These are phyloP conservation scores for Stephania japonica DNA, from an alignment of 164 flowering plant species.

Conservation along the genomic window DNA sequence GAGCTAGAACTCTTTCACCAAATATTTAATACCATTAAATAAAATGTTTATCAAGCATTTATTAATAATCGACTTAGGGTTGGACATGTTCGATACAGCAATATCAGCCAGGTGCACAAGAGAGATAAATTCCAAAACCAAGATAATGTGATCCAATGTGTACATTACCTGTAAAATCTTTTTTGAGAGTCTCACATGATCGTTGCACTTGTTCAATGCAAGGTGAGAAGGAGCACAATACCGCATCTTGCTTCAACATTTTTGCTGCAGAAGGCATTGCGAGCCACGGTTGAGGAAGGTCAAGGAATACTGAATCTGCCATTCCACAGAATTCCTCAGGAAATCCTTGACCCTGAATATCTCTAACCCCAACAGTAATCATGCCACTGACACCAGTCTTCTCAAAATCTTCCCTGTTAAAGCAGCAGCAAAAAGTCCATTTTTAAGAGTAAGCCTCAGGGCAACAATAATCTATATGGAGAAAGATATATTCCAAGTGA, in stretches of 20 bases:
- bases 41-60: too few relatives aligned
- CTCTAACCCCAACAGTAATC: conserved; percentile 83
- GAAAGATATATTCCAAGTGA: not conserved
- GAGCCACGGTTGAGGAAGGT: conserved; percentile 97
- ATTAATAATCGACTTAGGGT: not conserved
- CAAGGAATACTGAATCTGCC: conserved; percentile 84
- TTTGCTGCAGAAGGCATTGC: conserved; percentile 87
- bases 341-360: conserved; percentile 94
- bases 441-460: not conserved
- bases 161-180: conserved; percentile 63
- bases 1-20: not conserved
- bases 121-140: not conserved
- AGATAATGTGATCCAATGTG: conserved; percentile 3
- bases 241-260: conserved; percentile 86
- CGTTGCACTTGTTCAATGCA: conserved; percentile 98
- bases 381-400: conserved; percentile 61
- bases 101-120: not conserved
- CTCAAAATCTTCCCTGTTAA: conserved; percentile 84
- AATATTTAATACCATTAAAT: not conserved
- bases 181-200: conserved; percentile 65
- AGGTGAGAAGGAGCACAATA: conserved; percentile 91
- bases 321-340: conserved; percentile 56
- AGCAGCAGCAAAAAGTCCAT: not conserved
- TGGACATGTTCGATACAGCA: not conserved
- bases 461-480: not conserved